Conservation (phyloP, 1,284 basidiomycete genomes). For the Sanghuangporus sanghuang region DNA sequence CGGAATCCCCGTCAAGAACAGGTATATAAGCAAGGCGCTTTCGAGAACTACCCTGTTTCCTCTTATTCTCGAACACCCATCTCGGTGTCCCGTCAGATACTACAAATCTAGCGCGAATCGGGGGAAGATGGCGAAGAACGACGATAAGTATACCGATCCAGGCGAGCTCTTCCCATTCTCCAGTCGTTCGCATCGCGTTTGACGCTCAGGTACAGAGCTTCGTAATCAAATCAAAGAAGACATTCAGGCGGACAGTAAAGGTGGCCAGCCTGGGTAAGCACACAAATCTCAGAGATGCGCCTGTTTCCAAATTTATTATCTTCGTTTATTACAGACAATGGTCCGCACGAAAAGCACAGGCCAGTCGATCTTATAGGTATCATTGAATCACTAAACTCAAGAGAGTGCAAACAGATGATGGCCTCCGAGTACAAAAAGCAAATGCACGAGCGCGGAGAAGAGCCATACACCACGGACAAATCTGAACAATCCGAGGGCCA, state of each 20-base stretch:
- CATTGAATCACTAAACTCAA: too few species aligned
- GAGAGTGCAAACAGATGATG: slow-evolving; percentile 6
- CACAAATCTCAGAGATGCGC: background rate
- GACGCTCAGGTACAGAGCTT: slow-evolving; percentile 3
- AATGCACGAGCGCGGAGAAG: slow-evolving; percentile 15
- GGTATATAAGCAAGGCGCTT: background rate
- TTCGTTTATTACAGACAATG: slow-evolving; percentile 5
- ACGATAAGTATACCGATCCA: slow-evolving; percentile 17
- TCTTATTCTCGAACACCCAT: background rate
- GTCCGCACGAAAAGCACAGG: slow-evolving; percentile 19
- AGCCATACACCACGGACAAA: slow-evolving; percentile 19
- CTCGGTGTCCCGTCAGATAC: background rate
- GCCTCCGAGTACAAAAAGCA: slow-evolving; percentile 17
- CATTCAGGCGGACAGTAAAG: slow-evolving; percentile 12
- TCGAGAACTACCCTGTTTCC: background rate
- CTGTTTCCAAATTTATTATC: background rate
- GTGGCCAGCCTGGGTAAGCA: slow-evolving; percentile 15
- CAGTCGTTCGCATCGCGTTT: background rate
- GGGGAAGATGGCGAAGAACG: slow-evolving; percentile 13
- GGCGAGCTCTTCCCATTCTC: background rate
- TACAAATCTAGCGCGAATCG: background rate
- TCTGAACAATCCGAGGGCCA: slow-evolving; percentile 13
- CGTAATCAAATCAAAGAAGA: slow-evolving; percentile 15
- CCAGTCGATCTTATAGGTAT: background rate
- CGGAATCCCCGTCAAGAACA: background rate